phyloP scores from a whole-genome alignment of 2,329 filamentous ascomycete genomes.

The Geosmithia putterillii region DNA sequence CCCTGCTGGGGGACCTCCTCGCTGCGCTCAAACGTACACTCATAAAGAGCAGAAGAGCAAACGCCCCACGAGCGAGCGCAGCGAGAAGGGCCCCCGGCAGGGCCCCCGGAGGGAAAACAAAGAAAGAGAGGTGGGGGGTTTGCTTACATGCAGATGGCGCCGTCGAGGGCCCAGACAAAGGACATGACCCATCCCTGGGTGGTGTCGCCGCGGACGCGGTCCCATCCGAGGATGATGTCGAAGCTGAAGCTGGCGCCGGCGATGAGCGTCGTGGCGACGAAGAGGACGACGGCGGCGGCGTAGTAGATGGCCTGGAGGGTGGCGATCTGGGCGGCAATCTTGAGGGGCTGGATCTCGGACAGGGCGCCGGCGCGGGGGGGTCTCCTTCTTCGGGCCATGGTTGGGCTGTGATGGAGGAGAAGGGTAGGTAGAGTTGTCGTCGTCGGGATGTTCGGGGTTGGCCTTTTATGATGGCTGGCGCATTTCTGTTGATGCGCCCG shows the following conservation, averaged over 20 bases:
- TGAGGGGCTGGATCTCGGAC: constrained; percentile 47
- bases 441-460: too few relatives aligned
- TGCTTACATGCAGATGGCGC: constrained; percentile 40
- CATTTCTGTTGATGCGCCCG: too few relatives aligned
- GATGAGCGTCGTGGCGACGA: constrained; percentile 46
- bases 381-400: constrained; percentile 42
- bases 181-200: constrained; percentile 49
- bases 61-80: too few relatives aligned
- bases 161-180: constrained; percentile 45
- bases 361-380: constrained; percentile 48
- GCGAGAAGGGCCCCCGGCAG: background rate
- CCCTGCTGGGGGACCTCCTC: background rate
- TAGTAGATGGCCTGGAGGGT: constrained; percentile 46
- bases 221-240: constrained; percentile 46
- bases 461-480: too few relatives aligned
- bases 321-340: constrained; percentile 46
- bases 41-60: background rate
- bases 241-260: constrained; percentile 41
- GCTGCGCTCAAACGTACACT: too few relatives aligned
- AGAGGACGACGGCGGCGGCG: constrained; percentile 33
- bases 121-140: constrained; percentile 10
- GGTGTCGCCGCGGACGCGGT: constrained; percentile 45
- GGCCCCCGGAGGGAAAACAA: constrained; percentile 1
- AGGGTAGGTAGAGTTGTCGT: too few relatives aligned
- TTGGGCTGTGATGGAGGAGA: background rate